A percentile compares a stretch with the other conserved stretches of the same genome.
These are phyloP conservation scores for Orbilia ellipsospora DNA, from an alignment of 2,329 filamentous ascomycete species.

Conservation along the genomic window DNA sequence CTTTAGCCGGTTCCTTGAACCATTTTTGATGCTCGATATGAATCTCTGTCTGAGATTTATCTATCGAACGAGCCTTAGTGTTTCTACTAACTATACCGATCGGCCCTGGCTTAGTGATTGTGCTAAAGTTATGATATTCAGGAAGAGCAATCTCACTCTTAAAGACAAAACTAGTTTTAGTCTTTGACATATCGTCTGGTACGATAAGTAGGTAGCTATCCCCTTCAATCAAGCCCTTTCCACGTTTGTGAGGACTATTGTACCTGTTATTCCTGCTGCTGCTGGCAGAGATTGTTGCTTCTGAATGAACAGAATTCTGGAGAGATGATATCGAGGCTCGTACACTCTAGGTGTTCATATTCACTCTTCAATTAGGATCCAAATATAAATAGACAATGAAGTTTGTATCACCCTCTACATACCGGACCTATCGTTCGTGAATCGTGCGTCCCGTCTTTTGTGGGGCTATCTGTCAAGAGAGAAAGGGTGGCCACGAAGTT, in stretches of 20 bases:
- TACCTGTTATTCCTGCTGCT: background rate
- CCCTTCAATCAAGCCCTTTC: background rate
- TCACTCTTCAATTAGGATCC: no score
- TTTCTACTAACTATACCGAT: no score
- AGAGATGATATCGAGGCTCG: no score
- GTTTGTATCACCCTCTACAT: no score
- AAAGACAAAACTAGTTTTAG: conserved; percentile 3
- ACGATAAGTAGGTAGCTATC: conserved; percentile 6
- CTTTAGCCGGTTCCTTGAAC: background rate
- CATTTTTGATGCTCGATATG: background rate
- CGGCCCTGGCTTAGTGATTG: background rate
- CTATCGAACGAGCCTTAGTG: no score
- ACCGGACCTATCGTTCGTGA: no score
- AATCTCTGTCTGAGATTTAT: background rate
- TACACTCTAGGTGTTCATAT: no score
- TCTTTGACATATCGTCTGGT: background rate
- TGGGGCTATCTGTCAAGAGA: no score
- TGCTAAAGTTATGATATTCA: background rate
- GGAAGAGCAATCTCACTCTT: background rate
- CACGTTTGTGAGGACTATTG: background rate
- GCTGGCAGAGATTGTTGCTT: background rate
- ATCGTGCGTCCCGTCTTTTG: no score
- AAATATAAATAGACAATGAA: no score
- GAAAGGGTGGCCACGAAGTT: no score
- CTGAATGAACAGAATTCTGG: background rate